Conservation (phyloP, 768 basidiomycete genomes). For the Lyophyllum semitale region DNA sequence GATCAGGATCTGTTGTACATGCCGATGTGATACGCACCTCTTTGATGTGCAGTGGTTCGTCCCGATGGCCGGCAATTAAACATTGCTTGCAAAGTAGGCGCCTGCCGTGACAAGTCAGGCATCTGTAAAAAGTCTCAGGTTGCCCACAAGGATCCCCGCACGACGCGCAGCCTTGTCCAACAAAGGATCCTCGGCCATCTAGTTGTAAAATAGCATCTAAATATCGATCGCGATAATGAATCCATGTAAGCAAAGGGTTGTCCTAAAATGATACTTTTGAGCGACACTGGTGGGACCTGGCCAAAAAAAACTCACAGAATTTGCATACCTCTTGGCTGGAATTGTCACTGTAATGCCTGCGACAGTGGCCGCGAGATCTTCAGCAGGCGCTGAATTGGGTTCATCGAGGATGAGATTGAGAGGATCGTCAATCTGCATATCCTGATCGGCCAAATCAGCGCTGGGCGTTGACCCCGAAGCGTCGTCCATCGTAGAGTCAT, state of each 20-base stretch:
- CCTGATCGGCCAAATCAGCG: no score
- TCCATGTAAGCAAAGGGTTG: slow-evolving; percentile 16
- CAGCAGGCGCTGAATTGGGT: no score
- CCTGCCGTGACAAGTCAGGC: no score
- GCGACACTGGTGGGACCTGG: no score
- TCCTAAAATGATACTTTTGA: slow-evolving; percentile 16
- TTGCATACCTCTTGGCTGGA: slow-evolving; percentile 13
- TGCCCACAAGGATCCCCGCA: slow-evolving; percentile 1
- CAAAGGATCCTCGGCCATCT: slow-evolving; percentile 17
- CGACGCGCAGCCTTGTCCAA: background rate
- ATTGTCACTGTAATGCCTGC: slow-evolving; percentile 3
- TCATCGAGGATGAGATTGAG: no score
- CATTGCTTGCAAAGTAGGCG: slow-evolving; percentile 19
- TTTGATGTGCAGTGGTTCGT: slow-evolving; percentile 16
- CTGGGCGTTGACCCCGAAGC: no score
- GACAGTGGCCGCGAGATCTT: no score
- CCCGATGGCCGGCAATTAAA: slow-evolving; percentile 10
- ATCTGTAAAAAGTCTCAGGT: background rate
- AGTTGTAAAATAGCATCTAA: slow-evolving; percentile 11
- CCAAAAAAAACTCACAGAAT: slow-evolving; percentile 10
- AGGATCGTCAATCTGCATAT: no score
- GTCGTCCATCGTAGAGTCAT: no score
- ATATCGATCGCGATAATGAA: slow-evolving; percentile 11
- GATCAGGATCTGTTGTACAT: slow-evolving; percentile 19
- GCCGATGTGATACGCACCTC: slow-evolving; percentile 17